phyloP scores from a whole-genome alignment of 2,329 filamentous ascomycete genomes.

The Laburnicola sp. region DNA sequence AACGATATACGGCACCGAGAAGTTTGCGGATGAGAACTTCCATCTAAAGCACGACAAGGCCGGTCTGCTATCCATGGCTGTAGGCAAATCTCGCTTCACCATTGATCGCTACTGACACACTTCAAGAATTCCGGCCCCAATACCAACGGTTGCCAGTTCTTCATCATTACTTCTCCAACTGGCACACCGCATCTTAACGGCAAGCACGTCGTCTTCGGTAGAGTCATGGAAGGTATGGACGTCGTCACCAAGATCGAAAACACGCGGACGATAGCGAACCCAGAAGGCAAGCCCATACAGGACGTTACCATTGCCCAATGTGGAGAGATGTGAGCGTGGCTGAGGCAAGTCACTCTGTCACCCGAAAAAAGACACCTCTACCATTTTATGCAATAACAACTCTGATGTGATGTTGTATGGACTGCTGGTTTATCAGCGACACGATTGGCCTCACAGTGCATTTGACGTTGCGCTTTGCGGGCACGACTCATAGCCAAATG shows the following conservation, averaged over 20 bases:
- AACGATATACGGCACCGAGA: constrained; percentile 81
- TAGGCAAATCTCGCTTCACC: constrained; percentile 53
- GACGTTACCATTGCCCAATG: constrained; percentile 85
- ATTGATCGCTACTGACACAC: constrained; percentile 6
- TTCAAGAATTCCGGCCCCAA: constrained; percentile 82
- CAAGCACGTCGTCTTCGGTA: constrained; percentile 95
- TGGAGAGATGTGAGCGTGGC: constrained; percentile 76
- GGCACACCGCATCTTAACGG: constrained; percentile 84
- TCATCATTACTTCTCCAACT: constrained; percentile 76
- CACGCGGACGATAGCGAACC: constrained; percentile 66
- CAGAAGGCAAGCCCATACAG: constrained; percentile 78
- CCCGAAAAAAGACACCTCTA: neutral
- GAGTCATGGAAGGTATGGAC: constrained; percentile 86
- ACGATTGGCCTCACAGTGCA: too few relatives aligned
- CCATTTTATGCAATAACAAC: constrained; percentile 7
- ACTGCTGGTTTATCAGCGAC: neutral
- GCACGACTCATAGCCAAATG: neutral
- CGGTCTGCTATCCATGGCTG: constrained; percentile 90
- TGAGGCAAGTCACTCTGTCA: constrained; percentile 2
- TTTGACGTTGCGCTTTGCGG: too few relatives aligned
- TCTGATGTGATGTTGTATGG: neutral
- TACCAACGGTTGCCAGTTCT: constrained; percentile 95
- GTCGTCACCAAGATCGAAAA: constrained; percentile 91
- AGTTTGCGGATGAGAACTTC: constrained; percentile 93
- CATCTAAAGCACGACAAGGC: constrained; percentile 73